Evolutionary conservation across 495 filamentous ascomycete genomes (phyloP).

Genomic region (Rostrohypoxylon terebratum): DNA sequence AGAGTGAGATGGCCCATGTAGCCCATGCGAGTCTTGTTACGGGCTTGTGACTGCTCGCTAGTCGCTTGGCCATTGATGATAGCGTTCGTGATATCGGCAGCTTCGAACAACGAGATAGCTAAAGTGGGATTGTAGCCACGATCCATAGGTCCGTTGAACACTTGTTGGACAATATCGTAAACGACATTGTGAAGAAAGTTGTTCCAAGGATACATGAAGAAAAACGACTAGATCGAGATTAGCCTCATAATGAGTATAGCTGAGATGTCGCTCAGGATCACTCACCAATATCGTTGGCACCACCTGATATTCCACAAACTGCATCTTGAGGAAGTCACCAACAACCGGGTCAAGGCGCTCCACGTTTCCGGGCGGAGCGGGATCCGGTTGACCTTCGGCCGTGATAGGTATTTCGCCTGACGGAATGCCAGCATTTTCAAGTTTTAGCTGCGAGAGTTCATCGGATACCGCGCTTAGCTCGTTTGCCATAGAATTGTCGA

Average conservation of each 20-base stretch:
- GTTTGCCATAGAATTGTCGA: not conserved
- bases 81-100: conserved; percentile 86
- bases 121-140: conserved; percentile 91
- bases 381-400: conserved; percentile 35
- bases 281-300: conserved; percentile 95
- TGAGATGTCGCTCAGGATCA: conserved; percentile 22
- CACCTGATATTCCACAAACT: conserved; percentile 93
- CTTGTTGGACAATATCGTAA: conserved; percentile 98
- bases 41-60: conserved; percentile 83
- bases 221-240: conserved; percentile 68
- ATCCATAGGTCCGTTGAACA: conserved; percentile 99
- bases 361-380: not conserved
- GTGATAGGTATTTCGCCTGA: not conserved
- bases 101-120: conserved; percentile 93
- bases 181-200: conserved; percentile 99
- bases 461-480: not conserved
- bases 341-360: conserved; percentile 76
- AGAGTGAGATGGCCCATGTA: conserved; percentile 99
- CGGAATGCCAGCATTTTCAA: not conserved
- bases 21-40: conserved; percentile 89
- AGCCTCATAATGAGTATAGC: conserved; percentile 23
- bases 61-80: conserved; percentile 90
- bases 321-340: conserved; percentile 96
- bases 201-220: conserved; percentile 99
- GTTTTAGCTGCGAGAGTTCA: conserved; percentile 1